phyloP scores from a whole-genome alignment of 495 filamentous ascomycete genomes.

The Penicillium goetzii region DNA sequence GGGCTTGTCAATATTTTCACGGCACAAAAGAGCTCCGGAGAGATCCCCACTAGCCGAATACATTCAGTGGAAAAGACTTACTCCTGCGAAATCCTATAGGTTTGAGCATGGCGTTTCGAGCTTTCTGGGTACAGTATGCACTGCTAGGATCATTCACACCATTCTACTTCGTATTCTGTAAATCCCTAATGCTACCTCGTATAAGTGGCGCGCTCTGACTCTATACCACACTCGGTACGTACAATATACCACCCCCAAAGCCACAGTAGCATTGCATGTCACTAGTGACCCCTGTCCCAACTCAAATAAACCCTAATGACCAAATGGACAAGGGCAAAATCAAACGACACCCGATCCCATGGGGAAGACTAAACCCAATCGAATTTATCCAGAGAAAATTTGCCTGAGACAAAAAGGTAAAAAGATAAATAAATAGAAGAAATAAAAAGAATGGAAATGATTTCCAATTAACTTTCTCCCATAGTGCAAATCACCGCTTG shows the following conservation, averaged over 20 bases:
- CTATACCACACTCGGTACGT: not conserved
- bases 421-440: not conserved
- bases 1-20: not conserved
- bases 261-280: not conserved
- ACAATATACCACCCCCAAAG: not conserved
- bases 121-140: not conserved
- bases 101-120: not conserved
- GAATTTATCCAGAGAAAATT: not conserved
- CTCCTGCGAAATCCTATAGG: not conserved
- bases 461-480: not conserved
- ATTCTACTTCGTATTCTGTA: not conserved
- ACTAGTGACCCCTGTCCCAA: not conserved
- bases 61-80: not conserved
- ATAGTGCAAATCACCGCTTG: conserved; percentile 1
- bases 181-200: not conserved
- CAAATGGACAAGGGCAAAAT: not conserved
- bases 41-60: conserved; percentile 1
- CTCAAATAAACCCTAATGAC: conserved; percentile 6
- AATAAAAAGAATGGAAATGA: not conserved
- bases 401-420: not conserved
- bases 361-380: not conserved
- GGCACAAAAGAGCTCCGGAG: not conserved
- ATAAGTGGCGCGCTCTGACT: not conserved
- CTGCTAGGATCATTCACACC: not conserved
- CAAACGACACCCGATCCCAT: conserved; percentile 1